Conservation (phyloP, 768 basidiomycete genomes). For the Tulasnella sp. region DNA sequence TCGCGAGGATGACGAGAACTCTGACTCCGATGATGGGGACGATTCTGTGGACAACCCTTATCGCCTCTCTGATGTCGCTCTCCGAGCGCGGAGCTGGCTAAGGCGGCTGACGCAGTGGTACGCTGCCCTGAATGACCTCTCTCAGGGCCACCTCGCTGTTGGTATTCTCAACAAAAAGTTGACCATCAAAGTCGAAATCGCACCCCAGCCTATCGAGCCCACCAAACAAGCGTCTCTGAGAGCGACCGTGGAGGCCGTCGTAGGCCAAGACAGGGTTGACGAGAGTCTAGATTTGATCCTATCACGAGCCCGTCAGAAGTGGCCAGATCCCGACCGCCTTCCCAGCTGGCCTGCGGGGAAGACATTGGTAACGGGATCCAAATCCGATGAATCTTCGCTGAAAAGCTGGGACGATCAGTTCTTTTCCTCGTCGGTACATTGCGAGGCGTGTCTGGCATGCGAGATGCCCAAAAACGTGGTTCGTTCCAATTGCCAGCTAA, state of each 20-base stretch:
- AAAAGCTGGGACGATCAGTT: background rate
- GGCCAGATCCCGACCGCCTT: background rate
- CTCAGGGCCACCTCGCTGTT: background rate
- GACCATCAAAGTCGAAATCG: background rate
- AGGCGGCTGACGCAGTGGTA: background rate
- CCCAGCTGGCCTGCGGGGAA: background rate
- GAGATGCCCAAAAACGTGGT: background rate
- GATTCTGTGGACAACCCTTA: background rate
- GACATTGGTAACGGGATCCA: background rate
- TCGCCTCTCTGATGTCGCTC: background rate
- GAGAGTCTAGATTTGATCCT: background rate
- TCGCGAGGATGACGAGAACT: background rate
- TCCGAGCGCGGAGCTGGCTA: background rate
- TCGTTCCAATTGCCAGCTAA: background rate
- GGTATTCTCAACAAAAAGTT: background rate
- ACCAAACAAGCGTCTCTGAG: background rate
- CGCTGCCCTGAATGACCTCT: background rate
- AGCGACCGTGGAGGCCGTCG: background rate
- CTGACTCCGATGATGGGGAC: background rate
- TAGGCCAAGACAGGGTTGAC: background rate
- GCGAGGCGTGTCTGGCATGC: constrained; percentile 4
- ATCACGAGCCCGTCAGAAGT: background rate
- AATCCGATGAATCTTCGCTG: background rate
- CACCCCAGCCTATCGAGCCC: background rate
- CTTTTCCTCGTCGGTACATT: background rate